These are phyloP conservation scores for Conoideocrella luteorostrata DNA, from an alignment of 2,329 filamentous ascomycete species.

Conservation along the genomic window DNA sequence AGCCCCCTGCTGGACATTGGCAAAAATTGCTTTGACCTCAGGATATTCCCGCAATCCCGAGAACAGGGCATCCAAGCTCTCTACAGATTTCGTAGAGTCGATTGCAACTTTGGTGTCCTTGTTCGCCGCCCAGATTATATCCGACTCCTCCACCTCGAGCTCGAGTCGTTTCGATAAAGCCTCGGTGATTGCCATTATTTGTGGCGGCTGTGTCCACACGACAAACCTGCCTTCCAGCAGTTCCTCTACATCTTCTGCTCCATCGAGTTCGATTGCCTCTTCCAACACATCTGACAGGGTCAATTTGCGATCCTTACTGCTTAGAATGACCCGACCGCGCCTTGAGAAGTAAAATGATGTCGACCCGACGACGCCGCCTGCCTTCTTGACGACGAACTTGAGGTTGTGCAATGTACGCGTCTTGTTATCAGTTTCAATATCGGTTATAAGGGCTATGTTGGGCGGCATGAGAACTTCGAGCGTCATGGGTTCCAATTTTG, in stretches of 20 bases:
- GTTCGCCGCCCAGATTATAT: slow-evolving; percentile 82
- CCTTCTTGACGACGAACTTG: slow-evolving; percentile 62
- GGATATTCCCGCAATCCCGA: slow-evolving; percentile 57
- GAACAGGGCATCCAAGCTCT: slow-evolving; percentile 53
- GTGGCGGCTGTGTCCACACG: slow-evolving; percentile 39
- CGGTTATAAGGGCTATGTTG: slow-evolving; percentile 72
- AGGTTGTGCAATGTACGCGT: slow-evolving; percentile 67
- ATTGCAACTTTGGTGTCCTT: slow-evolving; percentile 67
- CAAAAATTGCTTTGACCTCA: slow-evolving; percentile 73
- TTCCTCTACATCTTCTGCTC: slow-evolving; percentile 65
- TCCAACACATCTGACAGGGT: slow-evolving; percentile 70
- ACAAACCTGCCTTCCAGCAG: slow-evolving; percentile 65
- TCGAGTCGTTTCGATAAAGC: slow-evolving; percentile 56
- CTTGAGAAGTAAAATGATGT: slow-evolving; percentile 82
- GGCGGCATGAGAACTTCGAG: slow-evolving; percentile 77
- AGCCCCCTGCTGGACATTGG: slow-evolving; percentile 54
- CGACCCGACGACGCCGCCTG: slow-evolving; percentile 63
- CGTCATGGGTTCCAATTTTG: slow-evolving; percentile 67
- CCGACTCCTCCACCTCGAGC: slow-evolving; percentile 63
- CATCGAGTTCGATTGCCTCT: slow-evolving; percentile 72
- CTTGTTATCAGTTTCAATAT: slow-evolving; percentile 80
- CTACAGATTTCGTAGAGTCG: slow-evolving; percentile 48
- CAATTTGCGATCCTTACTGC: slow-evolving; percentile 38
- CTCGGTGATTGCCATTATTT: slow-evolving; percentile 26
- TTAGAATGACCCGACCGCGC: slow-evolving; percentile 68